Evolutionary conservation across 148 eudicot species (phyloP).

Genomic region (Persicaria tinctoria): DNA sequence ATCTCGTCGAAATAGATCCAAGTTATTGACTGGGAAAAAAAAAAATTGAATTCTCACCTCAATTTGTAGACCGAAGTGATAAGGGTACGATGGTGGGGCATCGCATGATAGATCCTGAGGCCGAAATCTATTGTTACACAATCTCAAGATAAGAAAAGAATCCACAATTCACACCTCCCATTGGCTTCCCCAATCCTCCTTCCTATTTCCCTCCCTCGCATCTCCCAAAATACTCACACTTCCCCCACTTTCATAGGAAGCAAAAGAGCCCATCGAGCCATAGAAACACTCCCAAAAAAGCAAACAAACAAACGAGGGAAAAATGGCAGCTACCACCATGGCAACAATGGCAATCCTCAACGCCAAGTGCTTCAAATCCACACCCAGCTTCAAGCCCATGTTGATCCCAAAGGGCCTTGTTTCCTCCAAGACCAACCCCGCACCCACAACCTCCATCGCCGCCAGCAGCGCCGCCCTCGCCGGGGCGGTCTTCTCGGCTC

Average conservation of each 20-base stretch:
- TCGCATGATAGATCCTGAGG: constrained; percentile 32
- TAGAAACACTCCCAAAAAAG: neutral
- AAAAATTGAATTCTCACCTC: no score
- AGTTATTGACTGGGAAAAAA: no score
- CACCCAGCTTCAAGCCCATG: constrained; percentile 23
- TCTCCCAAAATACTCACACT: neutral
- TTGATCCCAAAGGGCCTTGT: constrained; percentile 41
- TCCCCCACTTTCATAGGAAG: neutral
- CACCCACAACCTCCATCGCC: constrained; percentile 15
- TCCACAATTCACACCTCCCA: constrained; percentile 40
- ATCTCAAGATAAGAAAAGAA: constrained; percentile 60
- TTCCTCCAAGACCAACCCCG: constrained; percentile 13
- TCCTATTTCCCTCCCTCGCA: neutral
- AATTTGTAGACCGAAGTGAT: constrained; percentile 30
- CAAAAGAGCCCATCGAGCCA: neutral
- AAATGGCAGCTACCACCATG: constrained; percentile 71
- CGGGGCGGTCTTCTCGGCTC: constrained; percentile 63
- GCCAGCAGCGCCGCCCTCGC: constrained; percentile 39
- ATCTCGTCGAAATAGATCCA: no score
- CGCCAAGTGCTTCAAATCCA: constrained; percentile 55
- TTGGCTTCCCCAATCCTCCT: constrained; percentile 27
- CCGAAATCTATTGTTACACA: constrained; percentile 29
- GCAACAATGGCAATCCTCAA: constrained; percentile 72
- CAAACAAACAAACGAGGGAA: neutral
- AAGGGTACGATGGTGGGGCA: constrained; percentile 45